Conservation (phyloP, 768 basidiomycete genomes). For the Trametes elegans region DNA sequence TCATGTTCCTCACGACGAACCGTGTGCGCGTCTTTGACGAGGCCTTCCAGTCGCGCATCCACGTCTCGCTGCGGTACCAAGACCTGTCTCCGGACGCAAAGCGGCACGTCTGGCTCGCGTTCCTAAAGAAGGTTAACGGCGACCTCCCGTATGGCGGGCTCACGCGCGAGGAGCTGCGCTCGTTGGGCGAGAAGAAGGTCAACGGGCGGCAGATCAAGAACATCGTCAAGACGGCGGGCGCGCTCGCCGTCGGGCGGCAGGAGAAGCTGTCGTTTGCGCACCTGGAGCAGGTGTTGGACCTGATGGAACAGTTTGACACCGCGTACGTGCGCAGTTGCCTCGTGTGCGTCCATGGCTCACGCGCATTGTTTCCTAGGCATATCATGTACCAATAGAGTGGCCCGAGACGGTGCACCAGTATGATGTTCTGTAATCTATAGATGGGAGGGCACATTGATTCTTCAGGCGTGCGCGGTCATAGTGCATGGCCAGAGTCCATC, state of each 20-base stretch:
- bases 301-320: constrained; percentile 55
- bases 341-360: background rate
- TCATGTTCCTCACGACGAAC: constrained; percentile 42
- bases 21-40: constrained; percentile 38
- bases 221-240: constrained; percentile 61
- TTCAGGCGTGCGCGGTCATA: too few relatives aligned
- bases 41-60: constrained; percentile 32
- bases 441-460: background rate
- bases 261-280: constrained; percentile 49
- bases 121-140: constrained; percentile 42
- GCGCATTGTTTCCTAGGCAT: background rate
- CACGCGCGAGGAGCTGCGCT: constrained; percentile 40
- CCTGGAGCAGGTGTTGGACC: constrained; percentile 55
- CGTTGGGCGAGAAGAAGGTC: constrained; percentile 49
- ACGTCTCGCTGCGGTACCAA: constrained; percentile 52
- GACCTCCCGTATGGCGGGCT: constrained; percentile 32
- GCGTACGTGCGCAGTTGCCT: constrained; percentile 16
- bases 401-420: background rate
- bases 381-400: constrained; percentile 20
- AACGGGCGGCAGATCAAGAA: constrained; percentile 74
- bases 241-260: constrained; percentile 49
- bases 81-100: constrained; percentile 53
- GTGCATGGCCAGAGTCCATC: background rate
- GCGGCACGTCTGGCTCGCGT: constrained; percentile 62
- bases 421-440: background rate